Percentiles rank a stretch among this genome's conserved stretches.
These are phyloP conservation scores for Bipolaris bicolor DNA, from an alignment of 2,329 filamentous ascomycete species.

Conservation along the genomic window DNA sequence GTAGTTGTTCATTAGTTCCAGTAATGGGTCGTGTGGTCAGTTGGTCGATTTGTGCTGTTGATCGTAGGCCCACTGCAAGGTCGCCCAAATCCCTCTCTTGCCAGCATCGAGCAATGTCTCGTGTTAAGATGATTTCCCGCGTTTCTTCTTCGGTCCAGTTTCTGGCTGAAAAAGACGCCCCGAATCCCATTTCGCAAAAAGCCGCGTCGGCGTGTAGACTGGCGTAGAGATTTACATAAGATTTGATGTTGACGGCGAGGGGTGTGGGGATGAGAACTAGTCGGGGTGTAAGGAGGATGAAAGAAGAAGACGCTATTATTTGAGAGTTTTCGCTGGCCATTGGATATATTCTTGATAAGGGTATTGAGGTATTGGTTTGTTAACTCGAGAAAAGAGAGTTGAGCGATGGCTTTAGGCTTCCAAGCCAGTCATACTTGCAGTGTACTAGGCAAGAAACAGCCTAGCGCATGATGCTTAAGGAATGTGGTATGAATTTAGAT, in stretches of 20 bases:
- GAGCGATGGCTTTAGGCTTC: background rate
- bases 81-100: constrained; percentile 19
- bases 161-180: background rate
- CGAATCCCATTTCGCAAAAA: constrained; percentile 5
- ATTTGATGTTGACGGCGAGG: background rate
- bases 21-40: background rate
- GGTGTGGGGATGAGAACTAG: constrained; percentile 4
- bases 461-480: background rate
- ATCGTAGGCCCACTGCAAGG: constrained; percentile 20
- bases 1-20: background rate
- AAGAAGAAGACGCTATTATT: background rate
- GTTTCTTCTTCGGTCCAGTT: constrained; percentile 18
- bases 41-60: background rate
- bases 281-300: constrained; percentile 1
- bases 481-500: background rate
- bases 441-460: background rate
- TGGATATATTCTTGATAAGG: background rate
- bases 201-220: background rate
- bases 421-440: constrained; percentile 3
- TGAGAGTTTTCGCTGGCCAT: background rate
- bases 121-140: constrained; percentile 12
- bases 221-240: constrained; percentile 5
- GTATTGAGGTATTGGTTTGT: no score
- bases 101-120: constrained; percentile 23
- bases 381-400: background rate